Conservation (phyloP, 2,329 filamentous ascomycete species). For the Pseudogymnoascus sp. region DNA sequence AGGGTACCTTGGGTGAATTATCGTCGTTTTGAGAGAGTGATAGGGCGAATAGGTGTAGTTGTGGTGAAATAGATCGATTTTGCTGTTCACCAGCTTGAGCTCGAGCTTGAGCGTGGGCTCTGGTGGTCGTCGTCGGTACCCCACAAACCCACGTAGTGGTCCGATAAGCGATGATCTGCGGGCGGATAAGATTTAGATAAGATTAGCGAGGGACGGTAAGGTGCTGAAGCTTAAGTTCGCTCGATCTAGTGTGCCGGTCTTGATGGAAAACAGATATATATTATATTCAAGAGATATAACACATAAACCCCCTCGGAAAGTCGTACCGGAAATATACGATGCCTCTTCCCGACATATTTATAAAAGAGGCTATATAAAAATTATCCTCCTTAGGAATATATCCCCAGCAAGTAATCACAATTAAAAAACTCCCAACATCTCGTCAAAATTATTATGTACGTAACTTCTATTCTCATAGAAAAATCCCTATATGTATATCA, state of each 20-base stretch:
- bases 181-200: neutral
- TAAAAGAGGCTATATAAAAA: neutral
- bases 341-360: neutral
- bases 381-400: too few relatives aligned
- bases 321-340: too few relatives aligned
- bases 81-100: neutral
- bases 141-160: neutral
- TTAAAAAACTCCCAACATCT: neutral
- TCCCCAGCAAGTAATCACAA: neutral
- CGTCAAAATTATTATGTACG: neutral
- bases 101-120: neutral
- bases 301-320: too few relatives aligned
- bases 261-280: neutral
- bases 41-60: neutral
- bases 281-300: neutral
- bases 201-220: neutral
- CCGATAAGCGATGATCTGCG: neutral
- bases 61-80: neutral
- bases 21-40: too few relatives aligned
- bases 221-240: neutral
- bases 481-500: neutral
- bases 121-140: neutral
- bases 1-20: neutral
- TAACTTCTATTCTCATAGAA: neutral
- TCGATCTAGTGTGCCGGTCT: neutral